phyloP scores from a whole-genome alignment of 1,284 basidiomycete species.

The Moesziomyces sp. region DNA sequence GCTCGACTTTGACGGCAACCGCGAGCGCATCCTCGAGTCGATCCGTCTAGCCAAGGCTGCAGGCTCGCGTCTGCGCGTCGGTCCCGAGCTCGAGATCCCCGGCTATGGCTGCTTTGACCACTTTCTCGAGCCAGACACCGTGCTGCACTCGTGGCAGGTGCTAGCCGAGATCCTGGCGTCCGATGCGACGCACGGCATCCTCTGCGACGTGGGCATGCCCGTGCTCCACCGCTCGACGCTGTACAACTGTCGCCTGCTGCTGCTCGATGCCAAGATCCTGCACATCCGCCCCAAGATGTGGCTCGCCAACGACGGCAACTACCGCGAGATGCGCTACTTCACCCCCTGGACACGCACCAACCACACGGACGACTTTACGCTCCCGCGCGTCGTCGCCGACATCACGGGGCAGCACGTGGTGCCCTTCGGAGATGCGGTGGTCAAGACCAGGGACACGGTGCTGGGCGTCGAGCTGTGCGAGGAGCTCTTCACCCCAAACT shows the following conservation, averaged over 20 bases:
- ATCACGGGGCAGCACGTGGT: slow-evolving; percentile 94
- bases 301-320: slow-evolving; percentile 98
- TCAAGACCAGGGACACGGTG: slow-evolving; percentile 92
- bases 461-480: slow-evolving; percentile 97
- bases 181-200: slow-evolving; percentile 58
- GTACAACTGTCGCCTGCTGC: slow-evolving; percentile 94
- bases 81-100: slow-evolving; percentile 98
- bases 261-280: slow-evolving; percentile 84
- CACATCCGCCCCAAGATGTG: slow-evolving; percentile 99
- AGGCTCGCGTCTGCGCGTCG: slow-evolving; percentile 93
- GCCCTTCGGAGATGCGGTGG: slow-evolving; percentile 92
- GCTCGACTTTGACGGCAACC: slow-evolving; percentile 84
- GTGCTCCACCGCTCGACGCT: slow-evolving; percentile 95
- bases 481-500: slow-evolving; percentile 94
- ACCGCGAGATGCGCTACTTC: slow-evolving; percentile 94
- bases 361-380: slow-evolving; percentile 85
- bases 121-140: slow-evolving; percentile 60
- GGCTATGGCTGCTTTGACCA: slow-evolving; percentile 69
- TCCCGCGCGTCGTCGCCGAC: slow-evolving; percentile 85
- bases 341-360: slow-evolving; percentile 92
- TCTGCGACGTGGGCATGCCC: slow-evolving; percentile 71
- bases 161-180: slow-evolving; percentile 55
- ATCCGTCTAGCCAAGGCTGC: slow-evolving; percentile 86
- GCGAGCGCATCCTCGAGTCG: slow-evolving; percentile 87
- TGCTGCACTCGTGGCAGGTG: slow-evolving; percentile 65